Conservation (phyloP, 495 filamentous ascomycete species). For the Talaromyces borbonicus region DNA sequence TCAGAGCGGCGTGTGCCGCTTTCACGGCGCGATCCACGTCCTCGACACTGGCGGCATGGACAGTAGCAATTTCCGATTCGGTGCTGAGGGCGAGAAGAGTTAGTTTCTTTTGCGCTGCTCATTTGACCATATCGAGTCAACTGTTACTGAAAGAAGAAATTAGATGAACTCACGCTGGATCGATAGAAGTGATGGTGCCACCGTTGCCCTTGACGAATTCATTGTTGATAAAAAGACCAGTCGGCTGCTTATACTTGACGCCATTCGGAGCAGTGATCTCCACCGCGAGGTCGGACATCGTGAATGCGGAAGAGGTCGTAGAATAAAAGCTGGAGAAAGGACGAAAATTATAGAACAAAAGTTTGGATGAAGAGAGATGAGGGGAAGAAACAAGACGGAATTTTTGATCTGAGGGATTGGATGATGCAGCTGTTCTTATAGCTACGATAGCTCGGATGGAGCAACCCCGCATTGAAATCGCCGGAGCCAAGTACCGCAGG, state of each 20-base stretch:
- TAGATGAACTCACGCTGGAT: conserved; percentile 57
- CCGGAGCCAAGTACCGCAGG: too few relatives aligned
- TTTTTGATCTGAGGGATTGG: background rate
- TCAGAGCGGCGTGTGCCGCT: conserved; percentile 74
- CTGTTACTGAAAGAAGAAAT: background rate
- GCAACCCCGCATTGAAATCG: background rate
- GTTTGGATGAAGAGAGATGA: background rate
- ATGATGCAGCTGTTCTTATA: background rate
- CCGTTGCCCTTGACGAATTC: conserved; percentile 73
- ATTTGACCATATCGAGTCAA: too few relatives aligned
- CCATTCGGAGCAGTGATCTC: conserved; percentile 90
- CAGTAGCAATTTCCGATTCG: conserved; percentile 69
- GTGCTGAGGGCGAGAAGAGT: conserved; percentile 25
- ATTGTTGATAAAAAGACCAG: conserved; percentile 90
- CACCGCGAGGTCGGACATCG: conserved; percentile 33
- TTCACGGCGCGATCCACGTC: conserved; percentile 78
- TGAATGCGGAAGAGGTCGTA: background rate
- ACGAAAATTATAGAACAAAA: background rate
- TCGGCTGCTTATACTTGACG: conserved; percentile 61
- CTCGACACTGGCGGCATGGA: conserved; percentile 65
- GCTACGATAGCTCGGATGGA: background rate
- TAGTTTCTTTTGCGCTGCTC: background rate
- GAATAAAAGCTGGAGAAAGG: background rate
- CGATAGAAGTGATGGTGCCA: conserved; percentile 64
- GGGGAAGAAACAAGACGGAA: background rate